A percentile compares a stretch with the other conserved stretches of the same genome.
These are phyloP conservation scores for Pyricularia pennisetigena DNA, from an alignment of 2,329 filamentous ascomycete species.

Conservation along the genomic window DNA sequence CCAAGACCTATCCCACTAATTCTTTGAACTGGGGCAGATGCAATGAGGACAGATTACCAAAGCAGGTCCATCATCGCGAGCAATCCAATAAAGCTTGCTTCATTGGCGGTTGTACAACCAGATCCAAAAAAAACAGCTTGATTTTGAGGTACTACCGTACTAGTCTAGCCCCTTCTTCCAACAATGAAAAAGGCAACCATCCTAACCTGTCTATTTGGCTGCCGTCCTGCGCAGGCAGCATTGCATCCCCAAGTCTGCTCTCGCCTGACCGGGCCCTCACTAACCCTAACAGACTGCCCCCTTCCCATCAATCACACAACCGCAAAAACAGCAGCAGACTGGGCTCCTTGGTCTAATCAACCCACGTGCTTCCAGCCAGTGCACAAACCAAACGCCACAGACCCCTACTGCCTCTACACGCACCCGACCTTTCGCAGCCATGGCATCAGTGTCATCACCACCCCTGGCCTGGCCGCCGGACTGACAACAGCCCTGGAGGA, in stretches of 20 bases:
- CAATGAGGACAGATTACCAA: neutral
- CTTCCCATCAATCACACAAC: conserved; percentile 2
- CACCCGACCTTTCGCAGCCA: conserved; percentile 11
- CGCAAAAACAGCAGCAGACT: conserved; percentile 1
- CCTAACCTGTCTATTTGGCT: neutral
- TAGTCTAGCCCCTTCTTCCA: neutral
- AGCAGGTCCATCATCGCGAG: too few species aligned
- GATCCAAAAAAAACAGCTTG: neutral
- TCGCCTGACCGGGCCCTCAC: neutral
- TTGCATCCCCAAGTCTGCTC: neutral
- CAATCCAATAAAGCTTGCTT: too few species aligned
- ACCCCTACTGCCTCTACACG: conserved; percentile 16
- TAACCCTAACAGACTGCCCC: neutral
- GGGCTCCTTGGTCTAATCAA: conserved; percentile 11
- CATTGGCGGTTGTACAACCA: neutral
- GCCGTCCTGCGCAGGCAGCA: neutral
- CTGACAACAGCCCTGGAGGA: conserved; percentile 14
- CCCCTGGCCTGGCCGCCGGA: conserved; percentile 13
- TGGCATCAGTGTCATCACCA: conserved; percentile 16
- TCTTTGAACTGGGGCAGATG: too few species aligned
- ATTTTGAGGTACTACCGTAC: neutral
- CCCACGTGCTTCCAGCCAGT: conserved; percentile 11
- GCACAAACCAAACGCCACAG: conserved; percentile 1
- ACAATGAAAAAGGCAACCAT: neutral
- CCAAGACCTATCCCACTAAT: too few species aligned